These are phyloP conservation scores for Populus tremula DNA, from an alignment of 345 rosid genomes.

Conservation along the genomic window DNA sequence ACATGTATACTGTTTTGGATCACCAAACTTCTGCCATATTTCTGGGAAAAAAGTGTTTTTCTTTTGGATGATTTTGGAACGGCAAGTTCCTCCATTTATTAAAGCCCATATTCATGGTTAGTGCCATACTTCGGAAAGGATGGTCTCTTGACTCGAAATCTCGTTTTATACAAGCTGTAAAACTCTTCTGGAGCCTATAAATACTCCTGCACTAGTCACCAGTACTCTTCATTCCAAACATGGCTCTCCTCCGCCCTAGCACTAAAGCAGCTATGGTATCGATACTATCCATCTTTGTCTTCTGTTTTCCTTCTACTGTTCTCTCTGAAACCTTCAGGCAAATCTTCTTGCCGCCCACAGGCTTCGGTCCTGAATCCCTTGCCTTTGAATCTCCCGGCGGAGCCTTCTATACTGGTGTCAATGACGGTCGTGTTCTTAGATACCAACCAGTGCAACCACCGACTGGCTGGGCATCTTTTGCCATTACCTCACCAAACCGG, in stretches of 20 bases:
- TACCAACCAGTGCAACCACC: background rate
- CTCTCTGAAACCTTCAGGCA: background rate
- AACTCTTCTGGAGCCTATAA: background rate
- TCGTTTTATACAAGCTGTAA: background rate
- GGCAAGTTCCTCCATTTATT: too few species aligned
- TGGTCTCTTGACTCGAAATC: background rate
- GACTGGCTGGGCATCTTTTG: background rate
- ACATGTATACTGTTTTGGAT: too few species aligned
- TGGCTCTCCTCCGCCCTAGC: background rate
- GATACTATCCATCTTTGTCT: background rate
- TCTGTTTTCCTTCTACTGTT: background rate
- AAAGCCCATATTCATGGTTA: background rate
- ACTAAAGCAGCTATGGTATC: background rate
- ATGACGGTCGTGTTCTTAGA: background rate
- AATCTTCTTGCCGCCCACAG: background rate
- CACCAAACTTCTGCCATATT: too few species aligned
- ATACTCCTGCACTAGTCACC: background rate
- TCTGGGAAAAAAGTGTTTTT: too few species aligned
- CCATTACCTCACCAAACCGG: background rate
- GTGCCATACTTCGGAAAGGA: background rate
- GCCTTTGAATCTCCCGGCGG: background rate
- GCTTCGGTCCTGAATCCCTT: background rate
- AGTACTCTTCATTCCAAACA: background rate
- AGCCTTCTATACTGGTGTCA: constrained; percentile 1
- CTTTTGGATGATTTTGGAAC: too few species aligned